These are phyloP conservation scores for Penicillium angulare DNA, from an alignment of 495 filamentous ascomycete genomes.

Conservation along the genomic window DNA sequence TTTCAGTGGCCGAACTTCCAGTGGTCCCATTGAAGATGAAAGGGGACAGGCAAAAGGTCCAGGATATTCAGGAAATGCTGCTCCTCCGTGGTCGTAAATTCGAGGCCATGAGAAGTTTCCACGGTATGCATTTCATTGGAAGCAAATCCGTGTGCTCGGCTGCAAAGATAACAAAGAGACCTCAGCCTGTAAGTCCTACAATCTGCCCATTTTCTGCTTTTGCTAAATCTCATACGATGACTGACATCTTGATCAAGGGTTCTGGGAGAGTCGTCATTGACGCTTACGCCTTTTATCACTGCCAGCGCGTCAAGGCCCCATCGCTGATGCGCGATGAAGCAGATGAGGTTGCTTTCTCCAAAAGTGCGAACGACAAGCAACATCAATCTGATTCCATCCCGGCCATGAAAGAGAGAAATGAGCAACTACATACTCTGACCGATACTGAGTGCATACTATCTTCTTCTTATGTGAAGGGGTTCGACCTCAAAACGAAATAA, in stretches of 20 bases:
- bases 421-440: neutral
- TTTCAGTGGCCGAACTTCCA: neutral
- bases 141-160: neutral
- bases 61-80: neutral
- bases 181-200: neutral
- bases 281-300: neutral
- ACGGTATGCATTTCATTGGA: neutral
- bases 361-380: neutral
- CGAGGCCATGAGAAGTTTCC: neutral
- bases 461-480: neutral
- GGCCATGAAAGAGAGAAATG: neutral
- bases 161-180: neutral
- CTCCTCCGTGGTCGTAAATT: neutral
- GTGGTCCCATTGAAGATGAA: neutral
- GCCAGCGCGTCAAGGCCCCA: neutral
- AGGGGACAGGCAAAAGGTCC: neutral
- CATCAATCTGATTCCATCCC: neutral
- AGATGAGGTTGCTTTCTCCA: neutral
- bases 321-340: neutral
- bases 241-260: neutral
- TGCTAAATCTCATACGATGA: neutral
- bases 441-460: neutral
- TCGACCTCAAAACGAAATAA: neutral
- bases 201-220: neutral
- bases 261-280: neutral